Evolutionary conservation across 169 alveolate genomes (phyloP).

Genomic region (Plasmodium relictum): DNA sequence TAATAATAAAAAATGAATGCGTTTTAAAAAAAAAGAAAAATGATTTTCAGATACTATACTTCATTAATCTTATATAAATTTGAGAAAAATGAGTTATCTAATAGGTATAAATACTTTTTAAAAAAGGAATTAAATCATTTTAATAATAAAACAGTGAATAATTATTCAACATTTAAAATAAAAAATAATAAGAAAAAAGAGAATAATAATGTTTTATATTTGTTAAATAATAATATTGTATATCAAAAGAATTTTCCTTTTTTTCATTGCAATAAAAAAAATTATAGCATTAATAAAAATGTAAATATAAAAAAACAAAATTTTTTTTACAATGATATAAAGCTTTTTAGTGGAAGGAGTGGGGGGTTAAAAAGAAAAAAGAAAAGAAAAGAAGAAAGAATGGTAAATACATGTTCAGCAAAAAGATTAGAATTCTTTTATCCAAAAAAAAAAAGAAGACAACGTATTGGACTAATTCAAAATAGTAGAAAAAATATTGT

Average conservation of each 20-base stretch:
- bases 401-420: slow-evolving; percentile 80
- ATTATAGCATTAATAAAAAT: not conserved
- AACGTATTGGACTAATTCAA: slow-evolving; percentile 82
- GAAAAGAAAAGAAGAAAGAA: slow-evolving; percentile 79
- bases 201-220: not conserved
- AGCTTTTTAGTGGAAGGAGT: slow-evolving; percentile 82
- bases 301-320: not conserved
- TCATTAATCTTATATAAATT: slow-evolving; percentile 18
- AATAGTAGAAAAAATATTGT: slow-evolving; percentile 84
- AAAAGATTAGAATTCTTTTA: slow-evolving; percentile 83
- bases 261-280: not conserved
- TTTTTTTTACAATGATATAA: slow-evolving; percentile 26
- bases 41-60: slow-evolving; percentile 42
- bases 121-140: slow-evolving; percentile 3
- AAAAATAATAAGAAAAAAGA: not conserved
- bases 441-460: slow-evolving; percentile 81
- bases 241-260: not conserved
- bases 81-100: slow-evolving; percentile 19
- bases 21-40: slow-evolving; percentile 14
- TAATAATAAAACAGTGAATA: not conserved
- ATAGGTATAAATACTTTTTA: slow-evolving; percentile 6
- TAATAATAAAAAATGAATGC: slow-evolving; percentile 1
- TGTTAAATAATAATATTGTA: not conserved
- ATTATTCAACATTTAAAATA: slow-evolving; percentile 9
- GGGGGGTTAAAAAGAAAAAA: slow-evolving; percentile 85